These are phyloP conservation scores for Mycena filopes DNA, from an alignment of 768 basidiomycete species.

Conservation along the genomic window DNA sequence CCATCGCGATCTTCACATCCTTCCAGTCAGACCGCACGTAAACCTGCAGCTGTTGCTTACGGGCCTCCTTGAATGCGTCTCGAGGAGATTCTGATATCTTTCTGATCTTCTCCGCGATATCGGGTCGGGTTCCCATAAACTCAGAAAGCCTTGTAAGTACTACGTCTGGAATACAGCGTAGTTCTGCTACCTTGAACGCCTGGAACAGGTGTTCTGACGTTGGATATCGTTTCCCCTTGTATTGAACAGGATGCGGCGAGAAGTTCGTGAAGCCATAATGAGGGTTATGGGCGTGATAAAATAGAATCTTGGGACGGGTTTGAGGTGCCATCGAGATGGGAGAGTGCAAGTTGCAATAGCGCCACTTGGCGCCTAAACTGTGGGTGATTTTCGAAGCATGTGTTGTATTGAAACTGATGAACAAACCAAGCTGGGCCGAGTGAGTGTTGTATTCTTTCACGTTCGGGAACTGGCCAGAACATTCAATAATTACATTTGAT, in stretches of 20 bases:
- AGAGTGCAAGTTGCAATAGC: too few species aligned
- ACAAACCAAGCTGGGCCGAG: too few species aligned
- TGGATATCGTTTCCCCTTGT: conserved; percentile 50
- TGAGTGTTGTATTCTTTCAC: too few species aligned
- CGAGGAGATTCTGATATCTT: not conserved
- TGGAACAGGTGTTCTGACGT: conserved; percentile 62
- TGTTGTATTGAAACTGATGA: too few species aligned
- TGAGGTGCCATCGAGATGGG: too few species aligned
- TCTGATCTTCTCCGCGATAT: conserved; percentile 1
- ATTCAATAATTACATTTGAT: too few species aligned
- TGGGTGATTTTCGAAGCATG: too few species aligned
- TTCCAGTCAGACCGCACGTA: not conserved
- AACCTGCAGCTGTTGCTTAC: not conserved
- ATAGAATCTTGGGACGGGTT: too few species aligned
- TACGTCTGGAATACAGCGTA: too few species aligned
- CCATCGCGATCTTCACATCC: not conserved
- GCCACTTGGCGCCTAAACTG: too few species aligned
- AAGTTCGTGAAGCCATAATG: conserved; percentile 56
- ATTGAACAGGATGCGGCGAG: conserved; percentile 53
- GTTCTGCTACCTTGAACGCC: conserved; percentile 48
- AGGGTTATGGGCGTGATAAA: too few species aligned
- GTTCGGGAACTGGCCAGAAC: too few species aligned
- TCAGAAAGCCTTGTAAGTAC: not conserved
- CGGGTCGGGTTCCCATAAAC: conserved; percentile 4
- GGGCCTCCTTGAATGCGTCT: not conserved